Percentiles rank a stretch among this genome's conserved stretches.
Evolutionary conservation across 192 early-diverging fungal genomes (phyloP).

Genomic region (Nowakowskiella sp.): DNA sequence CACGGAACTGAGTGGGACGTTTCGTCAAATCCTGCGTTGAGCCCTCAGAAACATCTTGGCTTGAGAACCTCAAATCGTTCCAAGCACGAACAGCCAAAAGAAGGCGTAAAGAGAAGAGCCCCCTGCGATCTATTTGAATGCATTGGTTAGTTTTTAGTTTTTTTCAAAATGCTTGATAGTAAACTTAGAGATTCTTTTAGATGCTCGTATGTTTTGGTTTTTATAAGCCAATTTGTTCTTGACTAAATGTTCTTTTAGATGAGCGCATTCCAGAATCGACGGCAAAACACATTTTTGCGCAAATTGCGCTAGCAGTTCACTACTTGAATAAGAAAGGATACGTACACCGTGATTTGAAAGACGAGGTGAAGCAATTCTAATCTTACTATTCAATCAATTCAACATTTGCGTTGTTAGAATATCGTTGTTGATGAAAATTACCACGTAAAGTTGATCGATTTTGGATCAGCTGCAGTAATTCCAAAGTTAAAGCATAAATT

Average conservation of each 20-base stretch:
- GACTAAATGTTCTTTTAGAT: constrained; percentile 8
- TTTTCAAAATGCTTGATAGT: constrained; percentile 6
- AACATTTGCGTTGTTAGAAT: constrained; percentile 13
- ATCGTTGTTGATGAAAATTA: constrained; percentile 45
- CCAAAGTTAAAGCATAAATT: constrained; percentile 27
- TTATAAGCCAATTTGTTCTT: constrained; percentile 11
- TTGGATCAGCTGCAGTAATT: constrained; percentile 36
- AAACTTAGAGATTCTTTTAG: background rate
- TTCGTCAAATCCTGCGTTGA: constrained; percentile 20
- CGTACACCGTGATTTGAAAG: constrained; percentile 42
- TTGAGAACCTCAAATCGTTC: constrained; percentile 12
- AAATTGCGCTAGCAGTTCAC: constrained; percentile 35
- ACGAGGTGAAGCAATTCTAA: constrained; percentile 28
- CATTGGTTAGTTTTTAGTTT: constrained; percentile 25
- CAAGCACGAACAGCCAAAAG: constrained; percentile 8
- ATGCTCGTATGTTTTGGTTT: constrained; percentile 6
- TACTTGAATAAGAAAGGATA: constrained; percentile 25
- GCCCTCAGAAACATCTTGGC: constrained; percentile 26
- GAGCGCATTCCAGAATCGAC: constrained; percentile 16
- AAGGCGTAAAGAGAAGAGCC: constrained; percentile 24
- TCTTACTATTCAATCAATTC: background rate
- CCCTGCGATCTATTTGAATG: constrained; percentile 47
- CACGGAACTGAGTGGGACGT: constrained; percentile 37
- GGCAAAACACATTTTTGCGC: constrained; percentile 27
- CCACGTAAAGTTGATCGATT: constrained; percentile 40